These are phyloP conservation scores for Phyllostachys edulis DNA, from an alignment of 176 grass and related monocot species.

Conservation along the genomic window DNA sequence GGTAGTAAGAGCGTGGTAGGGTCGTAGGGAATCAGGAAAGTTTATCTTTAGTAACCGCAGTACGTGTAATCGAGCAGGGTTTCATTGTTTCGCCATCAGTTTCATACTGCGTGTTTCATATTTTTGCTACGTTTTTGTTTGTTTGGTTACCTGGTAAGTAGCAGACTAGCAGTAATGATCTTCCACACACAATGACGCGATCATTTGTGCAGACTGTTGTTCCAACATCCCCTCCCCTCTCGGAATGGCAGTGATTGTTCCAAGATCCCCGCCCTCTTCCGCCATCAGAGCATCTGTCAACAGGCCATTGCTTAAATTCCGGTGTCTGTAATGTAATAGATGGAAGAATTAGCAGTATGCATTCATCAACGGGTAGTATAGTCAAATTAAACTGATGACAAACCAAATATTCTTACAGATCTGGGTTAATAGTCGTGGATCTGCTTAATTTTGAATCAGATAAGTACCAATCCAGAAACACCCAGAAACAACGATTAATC, in stretches of 20 bases:
- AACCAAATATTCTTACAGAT: background rate
- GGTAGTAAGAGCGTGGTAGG: too few relatives aligned
- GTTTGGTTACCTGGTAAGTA: background rate
- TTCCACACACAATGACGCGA: background rate
- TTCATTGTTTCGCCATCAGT: background rate
- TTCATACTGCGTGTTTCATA: too few relatives aligned
- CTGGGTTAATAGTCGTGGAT: background rate
- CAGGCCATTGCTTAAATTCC: background rate
- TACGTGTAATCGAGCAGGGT: background rate
- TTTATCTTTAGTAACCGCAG: background rate
- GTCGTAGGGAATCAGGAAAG: background rate
- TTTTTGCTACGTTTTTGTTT: background rate
- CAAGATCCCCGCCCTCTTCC: too few relatives aligned
- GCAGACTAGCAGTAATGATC: background rate
- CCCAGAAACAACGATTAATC: background rate
- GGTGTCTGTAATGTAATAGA: background rate
- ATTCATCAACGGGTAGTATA: background rate
- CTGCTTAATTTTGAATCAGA: background rate
- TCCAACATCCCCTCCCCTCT: too few relatives aligned
- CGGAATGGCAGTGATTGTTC: too few relatives aligned
- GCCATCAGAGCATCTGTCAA: background rate
- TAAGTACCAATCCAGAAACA: background rate
- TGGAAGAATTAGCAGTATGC: background rate
- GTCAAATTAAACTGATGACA: too few relatives aligned
- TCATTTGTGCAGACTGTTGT: too few relatives aligned